Percentiles rank a stretch among this genome's conserved stretches.
Conservation (phyloP, 2,329 filamentous ascomycete genomes). For the Pezizomycotina sp. region DNA sequence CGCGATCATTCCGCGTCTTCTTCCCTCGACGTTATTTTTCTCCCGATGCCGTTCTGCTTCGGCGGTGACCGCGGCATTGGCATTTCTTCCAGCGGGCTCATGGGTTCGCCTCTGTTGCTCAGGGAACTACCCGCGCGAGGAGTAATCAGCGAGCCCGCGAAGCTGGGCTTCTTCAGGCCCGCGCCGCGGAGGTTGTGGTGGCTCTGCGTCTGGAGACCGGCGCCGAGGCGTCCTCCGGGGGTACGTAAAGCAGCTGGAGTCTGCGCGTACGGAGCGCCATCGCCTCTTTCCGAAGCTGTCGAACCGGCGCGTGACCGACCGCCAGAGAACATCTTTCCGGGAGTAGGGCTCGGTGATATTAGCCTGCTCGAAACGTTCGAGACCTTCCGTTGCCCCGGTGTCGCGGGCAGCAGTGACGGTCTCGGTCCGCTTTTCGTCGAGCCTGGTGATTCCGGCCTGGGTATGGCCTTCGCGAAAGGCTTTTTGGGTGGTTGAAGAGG, state of each 20-base stretch:
- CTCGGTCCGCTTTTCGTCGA: conserved; percentile 14
- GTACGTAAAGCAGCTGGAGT: conserved; percentile 3
- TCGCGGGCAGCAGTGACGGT: conserved; percentile 20
- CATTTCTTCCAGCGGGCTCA: conserved; percentile 8
- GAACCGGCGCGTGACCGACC: conserved; percentile 19
- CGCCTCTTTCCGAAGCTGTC: conserved; percentile 20
- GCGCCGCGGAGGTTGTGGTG: conserved; percentile 6
- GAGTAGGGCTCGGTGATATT: conserved; percentile 23
- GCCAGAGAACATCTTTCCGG: conserved; percentile 19
- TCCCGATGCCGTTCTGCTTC: conserved; percentile 27
- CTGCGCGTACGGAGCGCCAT: conserved; percentile 21
- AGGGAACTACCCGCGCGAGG: not conserved
- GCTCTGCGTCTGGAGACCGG: conserved; percentile 13
- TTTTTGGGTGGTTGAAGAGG: conserved; percentile 26
- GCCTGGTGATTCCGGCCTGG: conserved; percentile 18
- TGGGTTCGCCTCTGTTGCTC: conserved; percentile 1
- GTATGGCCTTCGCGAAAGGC: conserved; percentile 16
- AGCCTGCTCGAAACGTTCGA: conserved; percentile 22
- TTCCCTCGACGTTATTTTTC: conserved; percentile 15
- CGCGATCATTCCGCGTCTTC: conserved; percentile 54
- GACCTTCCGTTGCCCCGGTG: conserved; percentile 22
- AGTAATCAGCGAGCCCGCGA: conserved; percentile 4
- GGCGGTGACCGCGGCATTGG: conserved; percentile 20
- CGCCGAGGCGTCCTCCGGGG: conserved; percentile 4
- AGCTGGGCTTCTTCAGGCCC: conserved; percentile 9